A percentile compares a stretch with the other conserved stretches of the same genome.
phyloP scores from a whole-genome alignment of 805 yeast genomes.

The Cyberlindnera sargentensis region DNA sequence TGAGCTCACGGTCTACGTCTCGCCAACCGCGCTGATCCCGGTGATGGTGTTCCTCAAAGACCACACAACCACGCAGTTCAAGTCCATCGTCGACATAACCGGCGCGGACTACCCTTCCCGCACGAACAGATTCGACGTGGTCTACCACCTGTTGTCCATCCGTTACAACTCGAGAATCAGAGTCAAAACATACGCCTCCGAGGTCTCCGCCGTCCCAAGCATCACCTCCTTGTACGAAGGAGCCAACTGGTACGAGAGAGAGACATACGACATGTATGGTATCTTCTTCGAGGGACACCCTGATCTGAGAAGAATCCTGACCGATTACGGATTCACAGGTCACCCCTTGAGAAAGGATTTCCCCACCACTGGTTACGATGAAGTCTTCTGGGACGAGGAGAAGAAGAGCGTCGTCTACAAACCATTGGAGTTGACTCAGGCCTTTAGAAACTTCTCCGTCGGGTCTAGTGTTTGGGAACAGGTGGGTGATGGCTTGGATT shows the following conservation, averaged over 20 bases:
- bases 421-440: conserved; percentile 87
- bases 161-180: conserved; percentile 83
- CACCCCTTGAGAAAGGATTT: conserved; percentile 88
- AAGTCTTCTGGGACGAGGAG: conserved; percentile 85
- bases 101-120: conserved; percentile 85
- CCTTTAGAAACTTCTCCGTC: conserved; percentile 83
- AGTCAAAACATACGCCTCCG: conserved; percentile 83
- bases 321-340: conserved; percentile 90
- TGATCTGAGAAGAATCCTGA: conserved; percentile 81
- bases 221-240: conserved; percentile 68
- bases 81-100: conserved; percentile 71
- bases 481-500: conserved; percentile 80
- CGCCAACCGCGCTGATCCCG: conserved; percentile 72
- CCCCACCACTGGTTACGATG: conserved; percentile 90
- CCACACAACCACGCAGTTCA: conserved; percentile 78
- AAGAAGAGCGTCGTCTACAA: conserved; percentile 85
- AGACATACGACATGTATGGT: conserved; percentile 82
- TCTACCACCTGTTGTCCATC: conserved; percentile 72
- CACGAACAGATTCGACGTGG: conserved; percentile 80
- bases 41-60: conserved; percentile 61
- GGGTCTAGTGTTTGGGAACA: conserved; percentile 91
- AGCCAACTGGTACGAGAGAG: conserved; percentile 88
- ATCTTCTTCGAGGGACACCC: conserved; percentile 86
- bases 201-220: conserved; percentile 76
- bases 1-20: conserved; percentile 68